Percentiles rank a stretch among this genome's conserved stretches.
Conservation (phyloP, 2,329 filamentous ascomycete genomes). For the Ascochyta fabae region DNA sequence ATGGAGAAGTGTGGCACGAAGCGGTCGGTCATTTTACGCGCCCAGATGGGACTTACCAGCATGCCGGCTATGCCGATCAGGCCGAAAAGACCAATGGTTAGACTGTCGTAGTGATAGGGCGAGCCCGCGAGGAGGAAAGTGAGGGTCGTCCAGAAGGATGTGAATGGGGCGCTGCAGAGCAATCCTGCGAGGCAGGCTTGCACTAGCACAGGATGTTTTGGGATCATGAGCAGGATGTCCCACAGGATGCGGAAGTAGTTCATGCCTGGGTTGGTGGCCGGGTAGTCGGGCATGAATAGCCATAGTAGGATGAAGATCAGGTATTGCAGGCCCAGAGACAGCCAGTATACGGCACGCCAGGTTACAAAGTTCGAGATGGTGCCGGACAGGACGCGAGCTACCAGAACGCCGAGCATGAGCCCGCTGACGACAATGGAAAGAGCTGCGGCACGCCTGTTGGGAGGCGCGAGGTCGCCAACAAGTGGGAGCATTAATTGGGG, state of each 20-base stretch:
- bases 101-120: conserved; percentile 71
- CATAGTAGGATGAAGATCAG: conserved; percentile 70
- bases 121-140: conserved; percentile 77
- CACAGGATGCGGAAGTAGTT: conserved; percentile 71
- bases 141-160: conserved; percentile 75
- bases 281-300: conserved; percentile 81
- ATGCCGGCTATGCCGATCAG: conserved; percentile 77
- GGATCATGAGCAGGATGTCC: conserved; percentile 68
- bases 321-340: conserved; percentile 74
- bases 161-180: conserved; percentile 67
- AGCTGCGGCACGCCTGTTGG: conserved; percentile 69
- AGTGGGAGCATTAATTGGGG: conserved; percentile 78
- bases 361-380: conserved; percentile 74
- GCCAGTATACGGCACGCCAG: conserved; percentile 82
- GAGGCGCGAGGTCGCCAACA: conserved; percentile 77
- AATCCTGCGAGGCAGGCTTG: conserved; percentile 74
- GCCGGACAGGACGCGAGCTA: conserved; percentile 77
- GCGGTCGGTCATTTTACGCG: conserved; percentile 71
- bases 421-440: conserved; percentile 78
- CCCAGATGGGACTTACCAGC: conserved; percentile 71
- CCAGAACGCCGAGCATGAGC: conserved; percentile 74
- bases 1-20: conserved; percentile 73
- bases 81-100: conserved; percentile 78
- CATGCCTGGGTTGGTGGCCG: conserved; percentile 71
- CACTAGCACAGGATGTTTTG: conserved; percentile 70